Base-by-base conservation (phyloP, 257 asterid genomes). In the Mentha longifolia region DNA sequence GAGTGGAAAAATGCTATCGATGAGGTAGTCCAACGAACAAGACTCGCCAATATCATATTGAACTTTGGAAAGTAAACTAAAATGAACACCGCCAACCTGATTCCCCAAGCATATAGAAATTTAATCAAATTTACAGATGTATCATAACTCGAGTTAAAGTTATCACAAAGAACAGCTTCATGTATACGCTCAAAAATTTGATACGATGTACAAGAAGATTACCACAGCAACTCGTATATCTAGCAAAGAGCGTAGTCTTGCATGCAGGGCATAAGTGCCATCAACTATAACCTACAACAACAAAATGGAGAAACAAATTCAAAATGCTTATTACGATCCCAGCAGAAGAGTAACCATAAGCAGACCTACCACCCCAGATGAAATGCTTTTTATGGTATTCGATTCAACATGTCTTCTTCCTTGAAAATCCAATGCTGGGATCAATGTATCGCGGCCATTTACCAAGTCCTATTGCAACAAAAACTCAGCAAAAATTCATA, bases 211-310 rank as follows among this genome's bases (percentile, higher is more conserved):
- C 30, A 42, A 14, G 30, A 52, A 57, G 37, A 55, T 82, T 92
- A 95, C 99, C 98, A 95, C 99, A 68, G 99, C 99, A 79, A 95
- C 99, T 73, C 98, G 87, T 79, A 89, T 95, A 82, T 95, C 99
- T 59, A 95, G 91, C 86, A 95, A 88, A 72, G 98, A 95, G 67
- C 99, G 96, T 67, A 95, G 85, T 77, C 88, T 88, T 28, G 98
- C 86, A 74, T 92, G 96, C 72, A 95, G 80, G 42, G 98, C 99
- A 85, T 86, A 92, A 68, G 96, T 89, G 76, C 99, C 99, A 76
- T 95, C 99, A 59, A 95, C 96, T 78, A 92, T 87, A 67, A 89
- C 89, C 99, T 95, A 82, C 59, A 82, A 54, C 42, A 56, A 67
- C 67, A 77, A 76, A 25, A 71, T 39, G 31, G 74, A 65, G 74